Percentiles rank a stretch among this genome's conserved stretches.
These are phyloP conservation scores for Macrophomina pseudophaseolina DNA, from an alignment of 2,329 filamentous ascomycete genomes.

Conservation along the genomic window DNA sequence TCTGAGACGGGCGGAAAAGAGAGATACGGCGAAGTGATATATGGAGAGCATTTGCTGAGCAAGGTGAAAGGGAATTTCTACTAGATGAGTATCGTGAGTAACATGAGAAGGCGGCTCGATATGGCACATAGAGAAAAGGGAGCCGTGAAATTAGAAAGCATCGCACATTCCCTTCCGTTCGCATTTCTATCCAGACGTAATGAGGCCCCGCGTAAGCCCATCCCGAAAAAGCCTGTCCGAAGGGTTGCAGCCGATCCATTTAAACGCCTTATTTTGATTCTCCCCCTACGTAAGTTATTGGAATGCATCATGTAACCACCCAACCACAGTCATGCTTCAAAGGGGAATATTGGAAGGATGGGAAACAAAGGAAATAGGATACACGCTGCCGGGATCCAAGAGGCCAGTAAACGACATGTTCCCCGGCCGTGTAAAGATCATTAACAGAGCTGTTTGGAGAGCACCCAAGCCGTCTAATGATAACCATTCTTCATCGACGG, in stretches of 20 bases:
- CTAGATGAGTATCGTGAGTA: not conserved
- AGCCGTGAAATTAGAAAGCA: not conserved
- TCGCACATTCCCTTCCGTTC: conserved; percentile 12
- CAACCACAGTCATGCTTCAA: conserved; percentile 21
- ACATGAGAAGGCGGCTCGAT: not conserved
- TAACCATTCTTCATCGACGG: conserved; percentile 25
- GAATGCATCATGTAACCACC: conserved; percentile 20
- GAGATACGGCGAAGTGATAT: conserved; percentile 42
- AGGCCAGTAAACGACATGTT: not conserved
- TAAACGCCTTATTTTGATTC: conserved; percentile 20
- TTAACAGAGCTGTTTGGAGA: not conserved
- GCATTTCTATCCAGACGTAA: conserved; percentile 21
- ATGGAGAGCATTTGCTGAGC: conserved; percentile 50
- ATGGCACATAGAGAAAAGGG: not conserved
- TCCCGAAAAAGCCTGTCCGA: conserved; percentile 9
- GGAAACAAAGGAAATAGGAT: conserved; percentile 13
- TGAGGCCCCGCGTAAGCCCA: conserved; percentile 16
- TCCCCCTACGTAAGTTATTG: conserved; percentile 21
- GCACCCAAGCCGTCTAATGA: conserved; percentile 3
- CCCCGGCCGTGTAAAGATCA: not conserved
- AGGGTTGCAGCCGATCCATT: conserved; percentile 14
- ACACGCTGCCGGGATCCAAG: not conserved
- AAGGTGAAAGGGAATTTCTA: conserved; percentile 52
- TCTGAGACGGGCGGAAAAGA: conserved; percentile 36
- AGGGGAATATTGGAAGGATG: conserved; percentile 22